Conservation (phyloP, 352 stramenopile genomes). For the Globisporangium yorkense region DNA sequence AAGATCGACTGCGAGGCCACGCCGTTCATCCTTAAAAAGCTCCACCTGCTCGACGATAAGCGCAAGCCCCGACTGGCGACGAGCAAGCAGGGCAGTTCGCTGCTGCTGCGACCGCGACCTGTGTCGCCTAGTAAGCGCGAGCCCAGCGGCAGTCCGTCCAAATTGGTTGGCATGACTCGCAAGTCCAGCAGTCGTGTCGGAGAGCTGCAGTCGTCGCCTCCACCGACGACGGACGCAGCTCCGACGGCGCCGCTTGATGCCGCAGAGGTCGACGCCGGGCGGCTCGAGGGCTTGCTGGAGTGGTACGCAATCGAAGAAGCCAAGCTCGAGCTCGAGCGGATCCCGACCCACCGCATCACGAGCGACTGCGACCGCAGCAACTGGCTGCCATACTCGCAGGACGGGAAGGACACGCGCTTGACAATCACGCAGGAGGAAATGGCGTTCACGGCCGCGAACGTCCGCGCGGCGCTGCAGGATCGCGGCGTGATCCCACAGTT, state of each 20-base stretch:
- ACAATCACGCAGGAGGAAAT: slow-evolving; percentile 63
- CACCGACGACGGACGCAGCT: neutral
- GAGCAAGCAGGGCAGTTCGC: neutral
- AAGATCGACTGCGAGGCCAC: slow-evolving; percentile 60
- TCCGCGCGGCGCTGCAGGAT: slow-evolving; percentile 55
- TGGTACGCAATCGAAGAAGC: slow-evolving; percentile 74
- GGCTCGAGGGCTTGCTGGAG: slow-evolving; percentile 54
- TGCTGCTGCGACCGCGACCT: neutral
- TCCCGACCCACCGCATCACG: slow-evolving; percentile 60
- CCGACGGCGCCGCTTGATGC: neutral
- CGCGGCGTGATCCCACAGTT: slow-evolving; percentile 55
- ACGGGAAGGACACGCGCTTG: slow-evolving; percentile 54
- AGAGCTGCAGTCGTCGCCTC: neutral
- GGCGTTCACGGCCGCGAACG: slow-evolving; percentile 43
- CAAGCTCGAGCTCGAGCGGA: slow-evolving; percentile 55
- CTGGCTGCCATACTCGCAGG: slow-evolving; percentile 37
- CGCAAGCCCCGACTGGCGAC: neutral
- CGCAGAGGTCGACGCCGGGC: slow-evolving; percentile 30
- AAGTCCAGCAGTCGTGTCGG: neutral
- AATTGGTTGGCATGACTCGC: neutral
- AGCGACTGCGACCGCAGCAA: slow-evolving; percentile 47
- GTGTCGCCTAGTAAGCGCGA: slow-evolving; percentile 8
- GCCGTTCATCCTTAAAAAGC: slow-evolving; percentile 65
- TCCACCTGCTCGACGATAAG: slow-evolving; percentile 36
- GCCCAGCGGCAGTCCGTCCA: neutral